Evolutionary conservation across 768 basidiomycete species (phyloP), one percentile per base, ranked within the genome.

Genomic region (Hirschioporus abietinus): DNA sequence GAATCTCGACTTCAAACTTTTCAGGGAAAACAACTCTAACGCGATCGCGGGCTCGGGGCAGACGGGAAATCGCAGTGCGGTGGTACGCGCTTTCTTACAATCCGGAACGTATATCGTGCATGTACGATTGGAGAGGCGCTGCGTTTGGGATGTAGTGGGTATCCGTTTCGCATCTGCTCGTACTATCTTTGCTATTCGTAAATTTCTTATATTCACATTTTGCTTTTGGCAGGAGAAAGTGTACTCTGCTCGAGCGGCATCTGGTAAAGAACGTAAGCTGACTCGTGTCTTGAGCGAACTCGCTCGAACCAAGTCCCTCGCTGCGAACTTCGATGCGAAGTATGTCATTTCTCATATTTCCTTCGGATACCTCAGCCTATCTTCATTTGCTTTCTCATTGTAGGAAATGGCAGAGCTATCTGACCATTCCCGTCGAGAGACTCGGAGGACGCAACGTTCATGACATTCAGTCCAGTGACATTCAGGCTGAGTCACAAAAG

Each of bases 1-100:
- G 74, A 66, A 69, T 18, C 73, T 77, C 58, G 77, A 77, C 64
- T 78, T 78, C 60, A 64, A 73, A 7, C 42, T 78, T 1, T 78
- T 66, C 69, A 74, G 71, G 63, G 68, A 71, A 60, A 73, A 72
- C 2, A 64, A 68, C 20, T 69, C 61, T n/a, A 68, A 71, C 24
- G 67, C 68, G 0, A n/a, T 73, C 36, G 70, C 70, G 27, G 62
- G 60, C 10, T 68, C 66, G 42, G 69, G 70, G 18, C 65, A 65
- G 1, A 69, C 70, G 58, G 72, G 68, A 62, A 67, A 67, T 9
- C 72, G 77, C 23, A 74, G 73, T 52, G 70, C 72, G 26, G 71
- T 65, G 24, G 24, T 67, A 17, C 70, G 71, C 24, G 63, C 70
- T 10, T 60, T 72, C 12, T 66, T 76, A 1, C 71, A 75, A 61